Conservation (phyloP, 2,329 filamentous ascomycete species). For the Sphaerulina populicola region DNA sequence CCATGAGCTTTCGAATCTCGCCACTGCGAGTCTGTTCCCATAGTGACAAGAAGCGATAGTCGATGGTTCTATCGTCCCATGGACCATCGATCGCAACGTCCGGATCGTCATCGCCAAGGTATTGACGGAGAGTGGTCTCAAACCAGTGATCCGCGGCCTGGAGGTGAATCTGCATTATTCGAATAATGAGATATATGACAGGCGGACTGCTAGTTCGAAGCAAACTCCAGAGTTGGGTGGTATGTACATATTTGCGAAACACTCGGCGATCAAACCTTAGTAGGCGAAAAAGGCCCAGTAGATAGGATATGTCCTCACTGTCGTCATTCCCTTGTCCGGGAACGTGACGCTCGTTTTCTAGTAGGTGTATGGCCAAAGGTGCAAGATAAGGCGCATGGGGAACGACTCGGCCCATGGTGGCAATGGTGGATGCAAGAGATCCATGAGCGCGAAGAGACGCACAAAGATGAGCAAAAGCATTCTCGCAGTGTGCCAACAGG, state of each 20-base stretch:
- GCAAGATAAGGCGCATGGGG: slow-evolving; percentile 75
- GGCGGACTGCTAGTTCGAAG: slow-evolving; percentile 52
- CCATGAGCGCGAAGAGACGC: slow-evolving; percentile 43
- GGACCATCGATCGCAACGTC: slow-evolving; percentile 55
- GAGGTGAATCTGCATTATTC: slow-evolving; percentile 70
- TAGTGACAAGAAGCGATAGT: slow-evolving; percentile 65
- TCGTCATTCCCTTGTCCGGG: slow-evolving; percentile 10
- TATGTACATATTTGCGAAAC: slow-evolving; percentile 58
- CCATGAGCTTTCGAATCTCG: slow-evolving; percentile 17
- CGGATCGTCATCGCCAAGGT: slow-evolving; percentile 47
- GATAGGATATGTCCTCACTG: slow-evolving; percentile 26
- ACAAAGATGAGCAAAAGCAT: slow-evolving; percentile 71
- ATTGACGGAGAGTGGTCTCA: slow-evolving; percentile 59
- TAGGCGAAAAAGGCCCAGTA: slow-evolving; percentile 69
- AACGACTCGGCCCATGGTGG: slow-evolving; percentile 69
- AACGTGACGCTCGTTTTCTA: slow-evolving; percentile 18
- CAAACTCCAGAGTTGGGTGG: slow-evolving; percentile 59
- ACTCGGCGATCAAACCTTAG: slow-evolving; percentile 64
- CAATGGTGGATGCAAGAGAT: slow-evolving; percentile 42
- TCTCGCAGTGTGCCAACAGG: slow-evolving; percentile 66
- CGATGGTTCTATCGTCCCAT: slow-evolving; percentile 67
- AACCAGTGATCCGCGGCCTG: slow-evolving; percentile 71
- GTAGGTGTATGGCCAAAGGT: slow-evolving; percentile 21
- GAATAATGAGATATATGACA: slow-evolving; percentile 72
- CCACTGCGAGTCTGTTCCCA: slow-evolving; percentile 55